These are phyloP conservation scores for Alternaria viburni DNA, from an alignment of 2,329 filamentous ascomycete species.

Conservation along the genomic window DNA sequence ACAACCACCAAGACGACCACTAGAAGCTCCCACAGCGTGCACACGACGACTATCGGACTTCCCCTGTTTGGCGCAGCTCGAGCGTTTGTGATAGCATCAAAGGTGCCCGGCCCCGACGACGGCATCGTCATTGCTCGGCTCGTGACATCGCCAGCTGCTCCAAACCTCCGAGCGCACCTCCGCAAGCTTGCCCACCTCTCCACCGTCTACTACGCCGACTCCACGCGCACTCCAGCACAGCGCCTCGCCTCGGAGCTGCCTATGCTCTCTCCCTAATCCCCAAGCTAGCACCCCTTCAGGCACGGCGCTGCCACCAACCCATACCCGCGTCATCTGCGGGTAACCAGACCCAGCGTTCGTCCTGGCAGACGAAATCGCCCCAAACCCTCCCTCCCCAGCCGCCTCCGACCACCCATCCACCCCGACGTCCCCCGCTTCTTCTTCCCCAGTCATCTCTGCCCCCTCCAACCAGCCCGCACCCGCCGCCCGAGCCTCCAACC, in stretches of 20 bases:
- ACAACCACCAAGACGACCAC: constrained; percentile 6
- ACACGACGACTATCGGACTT: background rate
- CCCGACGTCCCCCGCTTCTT: constrained; percentile 15
- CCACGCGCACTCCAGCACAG: background rate
- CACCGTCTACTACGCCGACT: background rate
- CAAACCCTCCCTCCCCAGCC: constrained; percentile 64
- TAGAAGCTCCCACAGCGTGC: background rate
- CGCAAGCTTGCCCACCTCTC: constrained; percentile 17
- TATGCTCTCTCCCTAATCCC: constrained; percentile 9
- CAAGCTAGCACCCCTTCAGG: constrained; percentile 22
- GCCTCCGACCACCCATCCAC: constrained; percentile 70
- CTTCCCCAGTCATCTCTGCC: constrained; percentile 18
- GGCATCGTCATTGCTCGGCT: constrained; percentile 21
- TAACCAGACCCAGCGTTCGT: constrained; percentile 57
- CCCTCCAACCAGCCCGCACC: constrained; percentile 24
- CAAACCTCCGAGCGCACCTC: constrained; percentile 6
- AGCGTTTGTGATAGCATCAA: background rate
- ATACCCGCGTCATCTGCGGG: constrained; percentile 41
- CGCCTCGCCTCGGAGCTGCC: background rate
- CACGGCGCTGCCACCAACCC: constrained; percentile 28
- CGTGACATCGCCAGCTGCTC: constrained; percentile 32
- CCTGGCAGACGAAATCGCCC: constrained; percentile 74
- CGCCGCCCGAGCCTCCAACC: constrained; percentile 19
- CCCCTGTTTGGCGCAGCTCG: constrained; percentile 4
- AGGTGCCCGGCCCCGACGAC: constrained; percentile 7